Evolutionary conservation across 495 filamentous ascomycete species (phyloP).

Genomic region (Chaetomidium leptoderma): DNA sequence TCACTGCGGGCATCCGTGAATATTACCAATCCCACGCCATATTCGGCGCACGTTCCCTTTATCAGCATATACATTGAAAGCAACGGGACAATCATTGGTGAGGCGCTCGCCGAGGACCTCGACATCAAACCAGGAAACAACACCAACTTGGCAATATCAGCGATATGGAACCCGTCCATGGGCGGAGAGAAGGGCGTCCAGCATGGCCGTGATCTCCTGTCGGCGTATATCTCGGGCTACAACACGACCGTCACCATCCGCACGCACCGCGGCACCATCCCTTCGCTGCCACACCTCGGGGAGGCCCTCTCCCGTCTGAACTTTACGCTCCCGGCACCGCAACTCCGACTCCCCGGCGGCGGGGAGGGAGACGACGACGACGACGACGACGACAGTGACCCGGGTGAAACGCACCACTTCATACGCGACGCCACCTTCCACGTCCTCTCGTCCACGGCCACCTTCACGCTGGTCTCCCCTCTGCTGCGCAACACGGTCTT

Average conservation of each 20-base stretch:
- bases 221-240: conserved; percentile 79
- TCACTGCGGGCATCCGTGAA: conserved; percentile 66
- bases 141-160: conserved; percentile 60
- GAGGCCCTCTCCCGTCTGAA: conserved; percentile 62
- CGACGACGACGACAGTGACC: conserved; percentile 26
- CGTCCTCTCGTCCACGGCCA: conserved; percentile 77
- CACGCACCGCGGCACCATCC: conserved; percentile 65
- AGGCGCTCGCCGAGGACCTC: conserved; percentile 60
- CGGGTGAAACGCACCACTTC: conserved; percentile 56
- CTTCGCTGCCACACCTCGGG: conserved; percentile 67
- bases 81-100: conserved; percentile 70
- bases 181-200: conserved; percentile 56
- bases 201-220: conserved; percentile 67
- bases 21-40: conserved; percentile 84
- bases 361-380: conserved; percentile 26
- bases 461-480: conserved; percentile 79
- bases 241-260: conserved; percentile 75
- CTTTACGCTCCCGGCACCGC: conserved; percentile 13
- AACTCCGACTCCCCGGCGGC: conserved; percentile 41
- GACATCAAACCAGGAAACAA: conserved; percentile 65
- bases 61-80: conserved; percentile 67
- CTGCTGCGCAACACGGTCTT: conserved; percentile 64
- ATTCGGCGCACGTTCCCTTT: conserved; percentile 74
- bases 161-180: conserved; percentile 67
- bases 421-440: conserved; percentile 85